These are phyloP conservation scores for Prunus mongolica DNA, from an alignment of 306 rosid genomes.

Conservation along the genomic window DNA sequence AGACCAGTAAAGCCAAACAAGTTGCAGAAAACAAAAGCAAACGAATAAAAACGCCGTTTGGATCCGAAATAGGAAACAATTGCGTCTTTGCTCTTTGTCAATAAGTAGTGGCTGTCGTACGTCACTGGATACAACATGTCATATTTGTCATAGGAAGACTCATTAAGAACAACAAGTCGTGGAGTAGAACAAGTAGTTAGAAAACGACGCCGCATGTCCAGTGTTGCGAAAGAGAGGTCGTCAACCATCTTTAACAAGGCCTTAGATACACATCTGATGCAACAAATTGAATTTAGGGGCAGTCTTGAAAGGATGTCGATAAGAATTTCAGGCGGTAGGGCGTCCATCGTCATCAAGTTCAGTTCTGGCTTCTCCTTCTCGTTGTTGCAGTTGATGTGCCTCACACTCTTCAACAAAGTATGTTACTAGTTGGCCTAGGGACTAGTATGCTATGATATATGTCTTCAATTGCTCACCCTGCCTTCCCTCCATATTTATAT, in stretches of 20 bases:
- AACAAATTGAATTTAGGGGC: background rate
- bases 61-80: no score
- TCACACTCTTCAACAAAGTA: no score
- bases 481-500: no score
- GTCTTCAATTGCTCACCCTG: no score
- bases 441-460: no score
- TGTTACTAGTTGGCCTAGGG: no score
- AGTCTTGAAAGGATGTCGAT: background rate
- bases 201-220: no score
- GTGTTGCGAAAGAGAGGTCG: background rate
- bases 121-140: background rate
- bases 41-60: background rate
- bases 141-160: background rate
- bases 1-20: background rate
- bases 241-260: background rate
- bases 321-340: background rate
- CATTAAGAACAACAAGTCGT: background rate
- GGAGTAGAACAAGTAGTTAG: background rate
- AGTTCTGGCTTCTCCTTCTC: no score
- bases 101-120: background rate
- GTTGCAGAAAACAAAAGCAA: background rate
- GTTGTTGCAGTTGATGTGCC: no score
- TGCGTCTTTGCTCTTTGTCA: background rate
- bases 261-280: background rate
- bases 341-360: no score